These are phyloP conservation scores for Phytophthora chlamydospora DNA, from an alignment of 352 stramenopile species.

Conservation along the genomic window DNA sequence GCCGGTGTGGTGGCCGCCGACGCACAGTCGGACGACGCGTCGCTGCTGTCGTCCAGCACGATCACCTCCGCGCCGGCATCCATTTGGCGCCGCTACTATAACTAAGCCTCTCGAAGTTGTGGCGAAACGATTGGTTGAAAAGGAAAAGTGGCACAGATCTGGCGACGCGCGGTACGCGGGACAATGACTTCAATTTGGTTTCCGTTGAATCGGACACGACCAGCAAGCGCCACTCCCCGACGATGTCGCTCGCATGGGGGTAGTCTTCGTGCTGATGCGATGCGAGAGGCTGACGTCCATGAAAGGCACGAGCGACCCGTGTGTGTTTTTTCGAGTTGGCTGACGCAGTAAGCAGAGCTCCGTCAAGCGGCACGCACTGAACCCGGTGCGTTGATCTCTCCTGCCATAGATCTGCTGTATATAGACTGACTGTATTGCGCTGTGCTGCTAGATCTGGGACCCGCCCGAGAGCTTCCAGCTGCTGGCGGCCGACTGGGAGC, in stretches of 20 bases:
- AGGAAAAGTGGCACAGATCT: background rate
- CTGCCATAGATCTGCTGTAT: too few species aligned
- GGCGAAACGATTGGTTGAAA: background rate
- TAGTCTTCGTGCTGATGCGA: conserved; percentile 46
- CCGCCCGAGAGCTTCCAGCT: conserved; percentile 52
- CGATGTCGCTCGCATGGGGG: conserved; percentile 49
- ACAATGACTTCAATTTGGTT: conserved; percentile 1
- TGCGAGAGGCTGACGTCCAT: conserved; percentile 48
- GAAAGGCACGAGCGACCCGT: conserved; percentile 52
- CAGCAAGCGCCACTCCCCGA: conserved; percentile 32
- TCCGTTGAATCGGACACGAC: too few species aligned
- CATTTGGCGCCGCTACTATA: conserved; percentile 3
- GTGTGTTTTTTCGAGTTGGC: conserved; percentile 51
- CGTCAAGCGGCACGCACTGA: conserved; percentile 44
- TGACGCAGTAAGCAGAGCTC: conserved; percentile 44
- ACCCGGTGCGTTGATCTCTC: conserved; percentile 43
- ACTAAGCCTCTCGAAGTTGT: background rate
- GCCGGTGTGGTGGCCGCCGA: conserved; percentile 13
- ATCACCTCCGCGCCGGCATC: conserved; percentile 29
- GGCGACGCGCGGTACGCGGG: background rate
- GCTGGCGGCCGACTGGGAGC: conserved; percentile 43
- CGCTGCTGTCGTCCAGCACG: conserved; percentile 39
- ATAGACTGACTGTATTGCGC: too few species aligned
- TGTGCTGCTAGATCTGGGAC: conserved; percentile 67
- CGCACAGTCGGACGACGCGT: conserved; percentile 22